A percentile compares a stretch with the other conserved stretches of the same genome.
phyloP scores from a whole-genome alignment of 192 early-diverging fungal genomes.

The Entophlyctis luteolus region DNA sequence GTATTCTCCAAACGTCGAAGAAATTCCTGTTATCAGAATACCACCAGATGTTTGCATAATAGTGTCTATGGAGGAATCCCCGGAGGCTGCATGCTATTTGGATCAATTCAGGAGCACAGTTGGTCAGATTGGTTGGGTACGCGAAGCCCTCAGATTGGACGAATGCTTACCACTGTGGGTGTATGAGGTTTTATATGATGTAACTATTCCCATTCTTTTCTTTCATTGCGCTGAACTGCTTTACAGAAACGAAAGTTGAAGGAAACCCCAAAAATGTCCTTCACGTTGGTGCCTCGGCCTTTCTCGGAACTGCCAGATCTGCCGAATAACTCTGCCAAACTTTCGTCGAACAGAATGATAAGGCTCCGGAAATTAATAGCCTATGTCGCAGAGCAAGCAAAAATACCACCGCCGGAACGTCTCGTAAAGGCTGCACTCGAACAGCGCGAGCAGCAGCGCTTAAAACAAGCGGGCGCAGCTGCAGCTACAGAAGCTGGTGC shows the following conservation, averaged over 20 bases:
- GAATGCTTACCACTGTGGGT: slow-evolving; percentile 82
- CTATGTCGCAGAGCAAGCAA: slow-evolving; percentile 75
- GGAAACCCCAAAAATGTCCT: slow-evolving; percentile 79
- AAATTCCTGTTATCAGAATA: slow-evolving; percentile 62
- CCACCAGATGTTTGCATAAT: slow-evolving; percentile 65
- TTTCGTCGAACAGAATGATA: slow-evolving; percentile 85
- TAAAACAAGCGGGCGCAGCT: neutral
- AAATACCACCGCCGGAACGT: slow-evolving; percentile 17
- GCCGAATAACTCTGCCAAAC: slow-evolving; percentile 51
- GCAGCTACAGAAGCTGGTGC: neutral
- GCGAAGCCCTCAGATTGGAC: slow-evolving; percentile 48
- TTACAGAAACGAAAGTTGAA: slow-evolving; percentile 50
- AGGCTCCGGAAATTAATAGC: slow-evolving; percentile 77
- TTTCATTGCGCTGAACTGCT: neutral
- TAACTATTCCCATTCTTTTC: slow-evolving; percentile 13
- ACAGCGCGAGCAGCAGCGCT: neutral
- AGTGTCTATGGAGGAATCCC: slow-evolving; percentile 67
- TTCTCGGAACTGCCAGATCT: slow-evolving; percentile 50
- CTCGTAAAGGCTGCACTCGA: slow-evolving; percentile 13
- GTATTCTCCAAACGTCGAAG: slow-evolving; percentile 43
- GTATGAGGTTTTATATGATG: slow-evolving; percentile 68
- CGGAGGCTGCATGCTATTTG: slow-evolving; percentile 66
- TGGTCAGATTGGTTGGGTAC: slow-evolving; percentile 29
- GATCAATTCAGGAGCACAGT: slow-evolving; percentile 71
- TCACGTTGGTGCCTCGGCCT: slow-evolving; percentile 68